Evolutionary conservation across 352 stramenopile species (phyloP).

Genomic region (Phytophthora tubulina): DNA sequence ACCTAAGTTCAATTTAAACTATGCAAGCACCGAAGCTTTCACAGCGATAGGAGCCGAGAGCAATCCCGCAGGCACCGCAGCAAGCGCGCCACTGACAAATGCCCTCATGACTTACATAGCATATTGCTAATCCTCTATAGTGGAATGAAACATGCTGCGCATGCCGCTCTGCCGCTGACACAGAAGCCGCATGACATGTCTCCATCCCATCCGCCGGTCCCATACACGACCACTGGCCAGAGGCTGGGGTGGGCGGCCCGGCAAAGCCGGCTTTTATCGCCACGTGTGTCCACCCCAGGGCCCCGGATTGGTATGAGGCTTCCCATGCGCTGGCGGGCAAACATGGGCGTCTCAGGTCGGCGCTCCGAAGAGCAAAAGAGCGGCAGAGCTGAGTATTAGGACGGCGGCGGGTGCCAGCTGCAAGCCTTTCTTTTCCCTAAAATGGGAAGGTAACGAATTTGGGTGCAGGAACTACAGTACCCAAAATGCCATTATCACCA

Average conservation of each 20-base stretch:
- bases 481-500: neutral
- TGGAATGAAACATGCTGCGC: neutral
- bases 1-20: no score
- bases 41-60: no score
- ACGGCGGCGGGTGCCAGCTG: neutral
- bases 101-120: no score
- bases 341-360: neutral
- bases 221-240: neutral
- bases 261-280: neutral
- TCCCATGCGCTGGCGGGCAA: neutral
- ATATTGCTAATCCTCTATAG: no score
- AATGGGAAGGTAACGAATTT: neutral
- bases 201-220: neutral
- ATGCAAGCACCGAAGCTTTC: no score
- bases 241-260: neutral
- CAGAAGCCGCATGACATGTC: no score
- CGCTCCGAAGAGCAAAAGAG: neutral
- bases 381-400: neutral
- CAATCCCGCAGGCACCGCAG: no score
- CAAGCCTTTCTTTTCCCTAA: neutral
- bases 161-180: neutral
- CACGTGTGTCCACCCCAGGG: neutral
- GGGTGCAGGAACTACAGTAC: neutral
- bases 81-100: no score
- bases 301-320: neutral